phyloP scores from a whole-genome alignment of 805 yeast species.

The Wickerhamomyces bisporus region DNA sequence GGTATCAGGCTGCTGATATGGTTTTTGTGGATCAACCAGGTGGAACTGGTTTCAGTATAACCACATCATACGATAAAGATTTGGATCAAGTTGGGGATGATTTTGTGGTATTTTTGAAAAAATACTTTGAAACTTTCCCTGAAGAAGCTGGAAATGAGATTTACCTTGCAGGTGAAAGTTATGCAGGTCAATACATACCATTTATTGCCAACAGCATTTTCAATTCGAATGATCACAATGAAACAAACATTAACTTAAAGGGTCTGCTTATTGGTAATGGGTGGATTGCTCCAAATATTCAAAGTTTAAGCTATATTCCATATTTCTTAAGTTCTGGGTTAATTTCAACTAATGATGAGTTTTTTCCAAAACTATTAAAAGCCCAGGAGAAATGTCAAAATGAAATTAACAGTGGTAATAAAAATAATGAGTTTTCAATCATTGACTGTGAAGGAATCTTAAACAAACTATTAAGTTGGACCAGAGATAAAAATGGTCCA shows the following conservation, averaged over 20 bases:
- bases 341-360: slow-evolving; percentile 35
- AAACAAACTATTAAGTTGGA: slow-evolving; percentile 24
- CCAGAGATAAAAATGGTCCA: slow-evolving; percentile 27
- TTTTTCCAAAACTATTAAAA: slow-evolving; percentile 36
- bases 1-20: slow-evolving; percentile 77
- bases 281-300: slow-evolving; percentile 87
- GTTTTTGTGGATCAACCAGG: slow-evolving; percentile 92
- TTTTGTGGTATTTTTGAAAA: slow-evolving; percentile 58
- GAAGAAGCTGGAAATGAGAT: slow-evolving; percentile 60
- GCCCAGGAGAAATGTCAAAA: slow-evolving; percentile 61
- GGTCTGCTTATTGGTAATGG: slow-evolving; percentile 88
- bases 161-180: slow-evolving; percentile 89
- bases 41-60: slow-evolving; percentile 84
- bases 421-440: slow-evolving; percentile 26
- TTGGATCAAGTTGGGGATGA: slow-evolving; percentile 54
- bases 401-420: slow-evolving; percentile 30
- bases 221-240: slow-evolving; percentile 33
- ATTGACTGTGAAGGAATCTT: slow-evolving; percentile 41
- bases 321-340: slow-evolving; percentile 58
- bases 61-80: slow-evolving; percentile 50
- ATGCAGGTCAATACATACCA: slow-evolving; percentile 96
- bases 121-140: slow-evolving; percentile 69
- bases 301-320: slow-evolving; percentile 75
- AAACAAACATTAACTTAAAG: slow-evolving; percentile 37
- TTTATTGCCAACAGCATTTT: slow-evolving; percentile 66